Base-by-base conservation (phyloP, 345 rosid genomes). In the Anastatica hierochuntica region DNA sequence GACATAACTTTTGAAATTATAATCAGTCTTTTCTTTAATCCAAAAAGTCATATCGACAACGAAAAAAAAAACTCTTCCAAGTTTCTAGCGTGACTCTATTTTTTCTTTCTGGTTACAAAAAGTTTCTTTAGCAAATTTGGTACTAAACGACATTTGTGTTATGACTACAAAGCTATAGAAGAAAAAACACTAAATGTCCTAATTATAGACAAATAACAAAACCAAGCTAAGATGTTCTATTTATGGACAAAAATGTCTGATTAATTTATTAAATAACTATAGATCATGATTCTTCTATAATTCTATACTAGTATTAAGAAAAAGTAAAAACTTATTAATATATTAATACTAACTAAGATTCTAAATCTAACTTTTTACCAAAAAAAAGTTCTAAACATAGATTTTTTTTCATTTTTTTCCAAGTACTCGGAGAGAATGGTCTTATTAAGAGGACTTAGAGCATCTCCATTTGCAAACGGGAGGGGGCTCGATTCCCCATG, bases 1-100 rank as follows among this genome's bases (percentile, higher is more conserved):
- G 52, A 51, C 44, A 33, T n/a, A 23, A n/a, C 7, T 44, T 53
- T 35, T 24, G 29, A 36, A 24, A 43, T 24, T 24, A 24, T 26
- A 7, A 17, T 36, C 31, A 53, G 54, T 53, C 46, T 14, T 45
- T 43, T 37, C 39, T 18, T 24, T 5, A 46, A 37, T 43, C 41
- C 48, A 45, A 53, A 43, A 62, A 62, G 39, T 44, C 67, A 26
- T 43, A 13, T 10, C 41, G 16, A 37, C 10, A 29, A 53, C 21
- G 48, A 45, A 37, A 53, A 45, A 37, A 53, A 35, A 0, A 44
- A 29, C 17, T 53, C 37, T 35, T 19, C 31, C 43, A 49, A 27
- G 24, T 30, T 17, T 49, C 18, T 40, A 29, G 41, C 36, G n/a
- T 53, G 23, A 36, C 29, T 21, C 11, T n/a, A n/a, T n/a, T n/a